Percentiles rank a stretch among this genome's conserved stretches.
phyloP scores from a whole-genome alignment of 495 filamentous ascomycete species.

The Usnea hakonensis region DNA sequence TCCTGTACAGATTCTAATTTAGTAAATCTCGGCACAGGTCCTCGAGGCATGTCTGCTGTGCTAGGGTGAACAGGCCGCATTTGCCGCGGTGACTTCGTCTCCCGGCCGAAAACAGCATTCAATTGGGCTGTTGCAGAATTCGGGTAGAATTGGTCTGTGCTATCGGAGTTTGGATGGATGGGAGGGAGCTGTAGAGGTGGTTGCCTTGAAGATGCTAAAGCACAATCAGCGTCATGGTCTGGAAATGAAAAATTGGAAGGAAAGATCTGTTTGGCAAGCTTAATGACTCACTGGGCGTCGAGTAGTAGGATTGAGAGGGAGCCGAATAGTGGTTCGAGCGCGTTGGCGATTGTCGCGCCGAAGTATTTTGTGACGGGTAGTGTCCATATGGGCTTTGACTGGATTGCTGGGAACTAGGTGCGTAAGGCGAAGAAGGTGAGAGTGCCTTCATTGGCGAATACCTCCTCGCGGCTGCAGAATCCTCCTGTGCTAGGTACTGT shows the following conservation, averaged over 20 bases:
- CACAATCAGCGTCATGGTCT: conserved; percentile 15
- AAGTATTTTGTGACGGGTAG: conserved; percentile 33
- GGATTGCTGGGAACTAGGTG: conserved; percentile 49
- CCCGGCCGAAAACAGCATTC: conserved; percentile 62
- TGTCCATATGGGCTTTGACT: conserved; percentile 41
- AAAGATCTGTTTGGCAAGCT: background rate
- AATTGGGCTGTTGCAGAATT: conserved; percentile 60
- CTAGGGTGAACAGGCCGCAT: conserved; percentile 39
- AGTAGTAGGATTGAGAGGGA: conserved; percentile 60
- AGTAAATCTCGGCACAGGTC: conserved; percentile 80
- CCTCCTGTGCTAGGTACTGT: conserved; percentile 62
- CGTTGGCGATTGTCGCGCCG: conserved; percentile 27
- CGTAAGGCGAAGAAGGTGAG: conserved; percentile 52
- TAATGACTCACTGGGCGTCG: conserved; percentile 46
- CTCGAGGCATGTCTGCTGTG: conserved; percentile 46
- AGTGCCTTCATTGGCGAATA: conserved; percentile 88
- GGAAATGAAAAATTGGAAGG: conserved; percentile 5
- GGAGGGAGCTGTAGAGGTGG: conserved; percentile 56
- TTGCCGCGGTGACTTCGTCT: conserved; percentile 64
- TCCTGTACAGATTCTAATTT: conserved; percentile 66
- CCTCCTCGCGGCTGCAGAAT: conserved; percentile 75
- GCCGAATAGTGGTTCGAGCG: conserved; percentile 38
- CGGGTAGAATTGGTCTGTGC: conserved; percentile 59
- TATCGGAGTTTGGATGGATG: conserved; percentile 56
- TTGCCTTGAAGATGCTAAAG: conserved; percentile 44